Evolutionary conservation across 768 basidiomycete species (phyloP), one percentile per base, ranked within the genome.

Genomic region (Collybia mongolica): DNA sequence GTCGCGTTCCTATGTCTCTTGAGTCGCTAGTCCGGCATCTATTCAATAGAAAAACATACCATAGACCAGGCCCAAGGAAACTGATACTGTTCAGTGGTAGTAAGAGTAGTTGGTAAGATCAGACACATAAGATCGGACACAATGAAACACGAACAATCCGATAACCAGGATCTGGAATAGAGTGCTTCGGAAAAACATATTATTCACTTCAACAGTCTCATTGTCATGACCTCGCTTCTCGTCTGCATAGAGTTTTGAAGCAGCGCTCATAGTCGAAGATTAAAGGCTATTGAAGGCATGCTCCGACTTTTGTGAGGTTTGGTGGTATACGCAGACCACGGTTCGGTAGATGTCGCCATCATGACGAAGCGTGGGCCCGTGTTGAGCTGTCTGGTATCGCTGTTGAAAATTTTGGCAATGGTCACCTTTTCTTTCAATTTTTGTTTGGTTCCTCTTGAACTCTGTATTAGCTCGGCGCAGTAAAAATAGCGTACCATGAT

Each of bases 41-140:
- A 8, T 6, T 1, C 26, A 22, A 42, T 6, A 11, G 32, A 23
- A 15, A 20, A 12, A 43, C 24, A 32, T 42, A 44, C 46, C 46
- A 53, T 53, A 53, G 42, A 20, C 52, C 46, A 1, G 52, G 52
- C 2, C 46, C 52, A n/a, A 53, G 42, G 18, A 53, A 53, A 19
- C 46, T 53, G 46, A 53, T 48, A 15, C 52, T 48, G 23, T 26
- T 26, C 7, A 9, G 32, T 32, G 32, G 24, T 26, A 26, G 7
- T 3, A 26, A 26, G 24, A 26, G 7, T 26, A 26, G 24, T 4
- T 26, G 24, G 24, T n/a, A n/a, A n/a, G n/a, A n/a, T n/a, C n/a
- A n/a, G n/a, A n/a, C n/a, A n/a, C n/a, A n/a, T n/a, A 28, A 2
- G 5, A 12, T 41, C 26, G 23, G 20, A 39, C 19, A 43, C 26